Evolutionary conservation across 2,329 filamentous ascomycete genomes (phyloP).

Genomic region (Periconia macrospinosa): DNA sequence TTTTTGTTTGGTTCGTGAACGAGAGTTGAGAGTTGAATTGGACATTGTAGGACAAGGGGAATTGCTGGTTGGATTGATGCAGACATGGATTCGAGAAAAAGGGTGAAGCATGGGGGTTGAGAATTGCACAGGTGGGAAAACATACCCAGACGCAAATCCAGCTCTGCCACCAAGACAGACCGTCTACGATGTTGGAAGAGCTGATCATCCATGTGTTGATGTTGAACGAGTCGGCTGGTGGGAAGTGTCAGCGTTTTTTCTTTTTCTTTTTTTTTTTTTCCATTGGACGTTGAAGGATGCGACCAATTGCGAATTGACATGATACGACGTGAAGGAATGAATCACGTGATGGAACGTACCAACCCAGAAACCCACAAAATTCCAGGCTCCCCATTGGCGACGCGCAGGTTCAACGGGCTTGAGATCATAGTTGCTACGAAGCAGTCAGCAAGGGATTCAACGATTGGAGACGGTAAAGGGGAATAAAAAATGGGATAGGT

Average conservation of each 20-base stretch:
- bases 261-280: too few species aligned
- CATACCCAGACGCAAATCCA: constrained; percentile 69
- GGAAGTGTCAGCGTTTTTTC: constrained; percentile 12
- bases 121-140: not conserved
- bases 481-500: constrained; percentile 58
- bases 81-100: not conserved
- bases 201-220: constrained; percentile 92
- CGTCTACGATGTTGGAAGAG: constrained; percentile 75
- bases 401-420: constrained; percentile 70
- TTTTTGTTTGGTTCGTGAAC: constrained; percentile 1
- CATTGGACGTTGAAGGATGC: not conserved
- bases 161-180: constrained; percentile 89
- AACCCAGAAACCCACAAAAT: constrained; percentile 88
- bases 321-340: not conserved
- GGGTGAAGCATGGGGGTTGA: not conserved
- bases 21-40: too few species aligned
- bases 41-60: too few species aligned
- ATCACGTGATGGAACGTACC: constrained; percentile 36
- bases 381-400: constrained; percentile 83
- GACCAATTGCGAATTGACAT: not conserved
- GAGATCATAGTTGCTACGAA: constrained; percentile 12
- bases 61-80: too few species aligned
- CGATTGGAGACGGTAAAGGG: not conserved
- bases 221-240: constrained; percentile 47
- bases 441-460: not conserved